Evolutionary conservation across 164 flowering plant species (phyloP), one percentile per base, ranked within the genome.

Genomic region (Protea cynaroides): DNA sequence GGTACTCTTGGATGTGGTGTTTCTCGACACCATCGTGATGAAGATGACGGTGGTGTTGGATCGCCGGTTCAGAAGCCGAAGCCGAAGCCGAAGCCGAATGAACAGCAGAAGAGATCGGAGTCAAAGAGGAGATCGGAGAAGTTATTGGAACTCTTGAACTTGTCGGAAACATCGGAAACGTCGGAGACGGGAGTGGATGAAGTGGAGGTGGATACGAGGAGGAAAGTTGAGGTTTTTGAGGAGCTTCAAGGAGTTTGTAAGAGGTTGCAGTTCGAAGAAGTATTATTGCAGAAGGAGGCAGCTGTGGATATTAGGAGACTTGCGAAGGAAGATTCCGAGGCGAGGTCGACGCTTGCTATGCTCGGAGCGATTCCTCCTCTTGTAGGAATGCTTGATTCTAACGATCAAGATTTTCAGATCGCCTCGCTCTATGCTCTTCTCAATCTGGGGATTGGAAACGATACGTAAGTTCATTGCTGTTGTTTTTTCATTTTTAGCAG

Each of bases 291-390:
- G 21, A 76, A 66, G 56, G 85, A 75, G 17, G 84, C 67, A 21
- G 82, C 67, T 65, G 60, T 51, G 71, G 71, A 68, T 14, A 89
- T 90, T 58, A 80, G 96, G 73, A 66, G 76, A 78, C 71, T 84
- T 7, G 82, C 94, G 14, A 90, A 86, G 77, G 97, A 87, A 9
- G 85, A 87, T 64, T 49, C 80, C 0, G 82, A 73, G 43, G 90
- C 88, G 0, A 79, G 98, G 66, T 71, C 61, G 19, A 84, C 90
- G 23, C 78, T 93, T 0, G 90, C 96, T 0, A 81, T 90, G 90
- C 83, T 90, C 13, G 98, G 98, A n/a, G 86, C 86, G 9, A 93
- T 93, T 63, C 98, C 98, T 13, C 86, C 96, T 29, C 78, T 93
- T 0, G 85, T 90, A 17, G 84, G 80, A 10, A 72, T 90, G 92